Percentiles rank a stretch among this genome's conserved stretches.
Conservation (phyloP, 768 basidiomycete species). For the Pleurotus eryngii region DNA sequence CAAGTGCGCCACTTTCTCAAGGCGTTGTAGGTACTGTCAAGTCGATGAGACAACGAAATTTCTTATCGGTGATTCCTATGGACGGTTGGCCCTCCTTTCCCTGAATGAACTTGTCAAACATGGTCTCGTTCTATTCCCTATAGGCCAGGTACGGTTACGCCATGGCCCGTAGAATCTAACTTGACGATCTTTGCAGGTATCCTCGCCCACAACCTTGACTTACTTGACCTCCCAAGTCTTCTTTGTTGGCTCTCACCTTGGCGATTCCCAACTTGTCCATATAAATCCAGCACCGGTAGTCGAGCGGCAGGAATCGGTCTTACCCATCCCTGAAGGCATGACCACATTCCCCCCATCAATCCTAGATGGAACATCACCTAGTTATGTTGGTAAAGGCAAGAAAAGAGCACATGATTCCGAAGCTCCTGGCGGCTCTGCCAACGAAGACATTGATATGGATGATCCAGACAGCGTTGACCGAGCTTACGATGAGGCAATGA, state of each 20-base stretch:
- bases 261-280: constrained; percentile 74
- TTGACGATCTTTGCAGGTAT: constrained; percentile 42
- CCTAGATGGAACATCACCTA: constrained; percentile 20
- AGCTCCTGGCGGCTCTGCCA: constrained; percentile 12
- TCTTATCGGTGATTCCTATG: constrained; percentile 69
- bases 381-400: constrained; percentile 35
- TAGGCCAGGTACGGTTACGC: constrained; percentile 62
- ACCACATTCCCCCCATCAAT: constrained; percentile 34
- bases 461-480: constrained; percentile 14
- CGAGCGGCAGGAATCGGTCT: constrained; percentile 34
- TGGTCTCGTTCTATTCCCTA: constrained; percentile 53
- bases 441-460: constrained; percentile 28
- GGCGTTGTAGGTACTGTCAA: constrained; percentile 42
- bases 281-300: constrained; percentile 49
- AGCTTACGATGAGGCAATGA: background rate
- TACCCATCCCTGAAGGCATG: constrained; percentile 51
- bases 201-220: constrained; percentile 67
- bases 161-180: background rate
- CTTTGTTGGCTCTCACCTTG: constrained; percentile 79
- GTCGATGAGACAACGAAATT: constrained; percentile 45
- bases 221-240: constrained; percentile 68
- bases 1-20: background rate
- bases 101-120: constrained; percentile 40
- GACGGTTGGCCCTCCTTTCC: constrained; percentile 65
- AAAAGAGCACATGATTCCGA: constrained; percentile 29